These are phyloP conservation scores for Microascus cirrosus DNA, from an alignment of 2,329 filamentous ascomycete species.

Conservation along the genomic window DNA sequence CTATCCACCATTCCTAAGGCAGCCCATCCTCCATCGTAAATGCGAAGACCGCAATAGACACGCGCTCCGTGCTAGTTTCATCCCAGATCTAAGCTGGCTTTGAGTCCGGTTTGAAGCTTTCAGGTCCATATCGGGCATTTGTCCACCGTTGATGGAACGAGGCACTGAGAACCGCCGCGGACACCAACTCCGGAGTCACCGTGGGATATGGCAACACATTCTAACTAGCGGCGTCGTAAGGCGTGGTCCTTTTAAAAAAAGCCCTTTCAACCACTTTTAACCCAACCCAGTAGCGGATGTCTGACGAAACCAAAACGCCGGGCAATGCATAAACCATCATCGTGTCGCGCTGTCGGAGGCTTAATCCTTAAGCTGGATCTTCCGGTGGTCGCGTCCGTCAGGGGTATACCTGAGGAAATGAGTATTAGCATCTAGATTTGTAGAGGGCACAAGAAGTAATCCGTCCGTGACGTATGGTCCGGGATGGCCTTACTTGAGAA, in stretches of 20 bases:
- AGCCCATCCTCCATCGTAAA: too few relatives aligned
- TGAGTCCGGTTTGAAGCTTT: too few relatives aligned
- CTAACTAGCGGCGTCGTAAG: not conserved
- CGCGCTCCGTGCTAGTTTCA: too few relatives aligned
- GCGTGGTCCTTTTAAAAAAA: not conserved
- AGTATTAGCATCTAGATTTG: conserved; percentile 3
- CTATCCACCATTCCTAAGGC: too few relatives aligned
- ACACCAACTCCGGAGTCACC: too few relatives aligned
- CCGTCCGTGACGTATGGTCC: not conserved
- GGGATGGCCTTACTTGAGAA: conserved; percentile 62
- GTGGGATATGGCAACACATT: not conserved
- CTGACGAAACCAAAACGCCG: conserved; percentile 10
- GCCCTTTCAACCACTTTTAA: not conserved
- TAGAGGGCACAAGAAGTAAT: not conserved
- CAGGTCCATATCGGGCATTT: too few relatives aligned
- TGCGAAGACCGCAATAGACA: too few relatives aligned
- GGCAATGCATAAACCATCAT: conserved; percentile 10
- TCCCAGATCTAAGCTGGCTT: too few relatives aligned
- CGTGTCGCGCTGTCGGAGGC: not conserved
- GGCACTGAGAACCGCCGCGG: too few relatives aligned
- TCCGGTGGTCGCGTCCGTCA: conserved; percentile 53
- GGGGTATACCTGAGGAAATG: conserved; percentile 42
- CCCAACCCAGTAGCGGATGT: not conserved
- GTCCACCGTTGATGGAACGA: too few relatives aligned
- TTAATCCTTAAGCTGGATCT: conserved; percentile 25